Evolutionary conservation across 345 rosid species (phyloP).

Genomic region (Pugionium cornutum): DNA sequence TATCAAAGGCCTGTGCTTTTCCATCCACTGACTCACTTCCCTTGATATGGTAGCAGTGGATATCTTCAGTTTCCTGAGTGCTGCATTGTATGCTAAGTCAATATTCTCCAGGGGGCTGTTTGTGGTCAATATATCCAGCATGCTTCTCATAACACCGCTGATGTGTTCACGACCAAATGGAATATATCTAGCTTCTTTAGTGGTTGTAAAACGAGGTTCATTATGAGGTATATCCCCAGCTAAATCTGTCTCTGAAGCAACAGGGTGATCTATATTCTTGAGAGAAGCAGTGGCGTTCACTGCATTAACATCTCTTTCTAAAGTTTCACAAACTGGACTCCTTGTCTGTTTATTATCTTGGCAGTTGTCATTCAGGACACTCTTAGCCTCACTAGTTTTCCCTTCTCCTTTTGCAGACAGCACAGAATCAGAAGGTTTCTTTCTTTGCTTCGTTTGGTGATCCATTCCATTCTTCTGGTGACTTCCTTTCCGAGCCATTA

Average conservation of each 20-base stretch:
- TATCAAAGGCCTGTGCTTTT: constrained; percentile 60
- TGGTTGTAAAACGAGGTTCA: constrained; percentile 32
- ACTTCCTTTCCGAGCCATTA: constrained; percentile 85
- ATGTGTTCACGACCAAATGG: constrained; percentile 42
- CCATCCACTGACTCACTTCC: constrained; percentile 56
- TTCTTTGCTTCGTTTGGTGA: constrained; percentile 49
- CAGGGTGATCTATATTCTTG: constrained; percentile 40
- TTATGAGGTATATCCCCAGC: constrained; percentile 39
- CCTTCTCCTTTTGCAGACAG: constrained; percentile 47
- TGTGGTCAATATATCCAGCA: constrained; percentile 49
- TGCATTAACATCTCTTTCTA: constrained; percentile 41
- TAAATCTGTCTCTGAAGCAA: constrained; percentile 40
- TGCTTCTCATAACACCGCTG: constrained; percentile 41
- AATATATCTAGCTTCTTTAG: constrained; percentile 42
- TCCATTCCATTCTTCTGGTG: constrained; percentile 77
- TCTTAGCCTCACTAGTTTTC: constrained; percentile 47
- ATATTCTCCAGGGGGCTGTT: constrained; percentile 50
- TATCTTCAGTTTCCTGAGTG: constrained; percentile 50
- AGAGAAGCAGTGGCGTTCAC: constrained; percentile 36
- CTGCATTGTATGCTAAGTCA: constrained; percentile 48
- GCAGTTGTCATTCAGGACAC: constrained; percentile 48
- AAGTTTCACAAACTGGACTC: constrained; percentile 34
- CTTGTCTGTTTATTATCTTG: constrained; percentile 46
- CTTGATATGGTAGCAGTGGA: constrained; percentile 42
- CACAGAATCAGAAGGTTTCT: constrained; percentile 51